phyloP scores from a whole-genome alignment of 768 basidiomycete species.

The Amanita polypyramis region DNA sequence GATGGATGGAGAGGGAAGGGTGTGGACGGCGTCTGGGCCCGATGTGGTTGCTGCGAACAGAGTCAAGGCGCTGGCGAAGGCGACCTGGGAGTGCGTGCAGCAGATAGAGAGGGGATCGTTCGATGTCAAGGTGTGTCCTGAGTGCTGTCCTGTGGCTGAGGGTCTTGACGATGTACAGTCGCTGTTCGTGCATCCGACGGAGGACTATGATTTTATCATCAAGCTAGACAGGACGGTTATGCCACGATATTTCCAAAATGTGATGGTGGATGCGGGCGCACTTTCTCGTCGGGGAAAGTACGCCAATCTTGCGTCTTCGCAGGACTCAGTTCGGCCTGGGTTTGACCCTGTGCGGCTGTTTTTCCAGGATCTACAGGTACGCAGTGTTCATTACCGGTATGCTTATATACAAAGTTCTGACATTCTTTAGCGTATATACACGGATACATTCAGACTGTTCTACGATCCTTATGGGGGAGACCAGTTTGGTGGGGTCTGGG shows the following conservation, averaged over 20 bases:
- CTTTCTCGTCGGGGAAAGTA: slow-evolving; percentile 35
- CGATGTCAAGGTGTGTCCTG: slow-evolving; percentile 45
- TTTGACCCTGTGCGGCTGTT: slow-evolving; percentile 73
- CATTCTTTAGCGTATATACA: slow-evolving; percentile 47
- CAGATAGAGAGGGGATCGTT: slow-evolving; percentile 37
- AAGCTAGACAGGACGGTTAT: slow-evolving; percentile 55
- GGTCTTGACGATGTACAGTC: slow-evolving; percentile 29
- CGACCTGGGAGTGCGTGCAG: slow-evolving; percentile 53
- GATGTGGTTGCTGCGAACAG: slow-evolving; percentile 66
- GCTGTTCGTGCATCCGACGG: slow-evolving; percentile 76
- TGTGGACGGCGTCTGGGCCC: slow-evolving; percentile 68
- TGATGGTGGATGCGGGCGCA: slow-evolving; percentile 37
- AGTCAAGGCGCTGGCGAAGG: slow-evolving; percentile 61
- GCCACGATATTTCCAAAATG: slow-evolving; percentile 67
- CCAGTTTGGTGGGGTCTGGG: slow-evolving; percentile 79
- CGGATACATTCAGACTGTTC: slow-evolving; percentile 76
- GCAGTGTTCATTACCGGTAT: no score
- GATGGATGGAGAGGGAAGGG: slow-evolving; percentile 57
- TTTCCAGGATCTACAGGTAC: slow-evolving; percentile 66
- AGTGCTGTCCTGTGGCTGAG: neutral
- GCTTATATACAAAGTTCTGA: neutral
- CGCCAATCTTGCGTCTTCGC: slow-evolving; percentile 28
- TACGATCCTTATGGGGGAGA: slow-evolving; percentile 74
- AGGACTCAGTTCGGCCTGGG: slow-evolving; percentile 41
- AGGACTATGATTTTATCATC: slow-evolving; percentile 81